These are phyloP conservation scores for Solanum corneliomulleri DNA, from an alignment of 257 asterid genomes.

Conservation along the genomic window DNA sequence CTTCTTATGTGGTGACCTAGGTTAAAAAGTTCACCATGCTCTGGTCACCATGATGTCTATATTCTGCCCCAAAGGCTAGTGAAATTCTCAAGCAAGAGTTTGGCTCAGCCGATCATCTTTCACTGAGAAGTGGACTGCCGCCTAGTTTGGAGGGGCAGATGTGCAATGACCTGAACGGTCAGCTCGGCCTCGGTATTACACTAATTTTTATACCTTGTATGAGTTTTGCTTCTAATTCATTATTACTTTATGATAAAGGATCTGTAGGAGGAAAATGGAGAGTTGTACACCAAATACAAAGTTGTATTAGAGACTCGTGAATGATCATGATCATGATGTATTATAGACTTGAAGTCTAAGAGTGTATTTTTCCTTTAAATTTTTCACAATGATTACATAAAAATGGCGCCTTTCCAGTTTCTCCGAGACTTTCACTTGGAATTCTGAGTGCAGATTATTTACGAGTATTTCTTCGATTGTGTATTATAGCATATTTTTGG, in stretches of 20 bases:
- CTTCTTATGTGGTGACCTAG: background rate
- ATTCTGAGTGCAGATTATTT: background rate
- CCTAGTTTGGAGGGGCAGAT: background rate
- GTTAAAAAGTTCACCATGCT: background rate
- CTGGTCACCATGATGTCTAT: background rate
- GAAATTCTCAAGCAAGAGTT: background rate
- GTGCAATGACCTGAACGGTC: background rate
- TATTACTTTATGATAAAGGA: background rate
- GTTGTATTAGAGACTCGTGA: background rate
- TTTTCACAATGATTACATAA: background rate
- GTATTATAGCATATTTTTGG: no score
- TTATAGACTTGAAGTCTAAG: background rate
- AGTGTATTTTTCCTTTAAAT: background rate
- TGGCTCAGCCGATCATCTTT: background rate
- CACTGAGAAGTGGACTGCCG: background rate
- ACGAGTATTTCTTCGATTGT: background rate
- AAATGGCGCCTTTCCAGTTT: background rate
- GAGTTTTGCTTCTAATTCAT: background rate
- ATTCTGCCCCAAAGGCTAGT: background rate
- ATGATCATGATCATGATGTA: background rate
- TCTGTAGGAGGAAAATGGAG: background rate
- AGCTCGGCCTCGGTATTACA: background rate
- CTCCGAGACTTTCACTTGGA: background rate
- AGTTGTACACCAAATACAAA: background rate
- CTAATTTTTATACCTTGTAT: background rate